A percentile compares a stretch with the other conserved stretches of the same genome.
Evolutionary conservation across 208 protist genomes (phyloP).

Genomic region (Leishmania mexicana): DNA sequence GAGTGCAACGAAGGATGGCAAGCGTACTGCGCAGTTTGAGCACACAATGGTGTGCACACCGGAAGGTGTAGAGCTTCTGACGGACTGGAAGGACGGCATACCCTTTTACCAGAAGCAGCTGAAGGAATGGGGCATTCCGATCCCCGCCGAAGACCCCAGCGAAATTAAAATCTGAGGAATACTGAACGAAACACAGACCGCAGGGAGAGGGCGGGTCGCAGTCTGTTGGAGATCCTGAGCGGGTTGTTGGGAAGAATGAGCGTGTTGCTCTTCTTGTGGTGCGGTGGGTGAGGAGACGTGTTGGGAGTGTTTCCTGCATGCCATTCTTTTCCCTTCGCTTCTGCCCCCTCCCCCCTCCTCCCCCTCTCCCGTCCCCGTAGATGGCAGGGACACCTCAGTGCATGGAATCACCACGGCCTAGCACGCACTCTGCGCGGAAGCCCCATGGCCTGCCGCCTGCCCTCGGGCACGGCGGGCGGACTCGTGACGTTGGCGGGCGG

Average conservation of each 20-base stretch:
- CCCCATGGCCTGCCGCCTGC: no score
- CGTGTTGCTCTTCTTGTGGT: neutral
- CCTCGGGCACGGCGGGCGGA: neutral
- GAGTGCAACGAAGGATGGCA: slow-evolving; percentile 94
- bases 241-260: no score
- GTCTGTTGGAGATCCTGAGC: neutral
- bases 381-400: no score
- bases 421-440: no score
- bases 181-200: neutral
- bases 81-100: slow-evolving; percentile 83
- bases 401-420: no score
- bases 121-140: slow-evolving; percentile 61
- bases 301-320: no score
- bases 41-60: slow-evolving; percentile 97
- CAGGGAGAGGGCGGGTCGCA: neutral
- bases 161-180: slow-evolving; percentile 54
- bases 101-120: slow-evolving; percentile 91
- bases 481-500: neutral
- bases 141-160: slow-evolving; percentile 55
- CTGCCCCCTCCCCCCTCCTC: no score
- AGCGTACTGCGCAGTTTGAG: slow-evolving; percentile 98
- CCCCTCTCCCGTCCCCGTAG: no score
- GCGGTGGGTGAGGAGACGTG: no score
- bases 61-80: slow-evolving; percentile 88
- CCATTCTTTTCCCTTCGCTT: no score